Percentiles rank a stretch among this genome's conserved stretches.
Evolutionary conservation across 139 green algal genomes (phyloP).

Genomic region (Micromonas pusilla): DNA sequence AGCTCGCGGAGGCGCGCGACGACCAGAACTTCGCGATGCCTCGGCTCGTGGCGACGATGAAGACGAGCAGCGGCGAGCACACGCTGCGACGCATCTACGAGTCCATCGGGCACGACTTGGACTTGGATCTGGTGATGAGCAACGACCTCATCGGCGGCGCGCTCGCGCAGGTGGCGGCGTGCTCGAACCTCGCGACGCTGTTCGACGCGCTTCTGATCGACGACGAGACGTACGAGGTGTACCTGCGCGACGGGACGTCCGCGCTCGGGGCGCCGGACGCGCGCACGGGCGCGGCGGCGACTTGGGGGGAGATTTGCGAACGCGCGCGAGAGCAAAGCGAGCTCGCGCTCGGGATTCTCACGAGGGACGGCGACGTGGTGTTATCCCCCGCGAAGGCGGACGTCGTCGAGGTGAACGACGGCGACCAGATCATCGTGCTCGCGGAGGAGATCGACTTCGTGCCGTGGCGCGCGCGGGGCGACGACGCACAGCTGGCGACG

Average conservation of each 20-base stretch:
- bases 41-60: background rate
- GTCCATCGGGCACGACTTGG: background rate
- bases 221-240: background rate
- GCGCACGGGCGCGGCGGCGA: no score
- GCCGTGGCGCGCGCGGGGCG: no score
- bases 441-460: no score
- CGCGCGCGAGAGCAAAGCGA: background rate
- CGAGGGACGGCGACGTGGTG: background rate
- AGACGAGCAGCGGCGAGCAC: background rate
- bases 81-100: background rate
- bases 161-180: background rate
- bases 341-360: background rate
- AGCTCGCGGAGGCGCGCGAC: no score
- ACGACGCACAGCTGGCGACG: no score
- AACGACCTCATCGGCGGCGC: slow-evolving; percentile 12
- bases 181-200: background rate
- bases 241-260: background rate
- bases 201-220: slow-evolving; percentile 14
- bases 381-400: background rate
- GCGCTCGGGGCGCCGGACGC: no score
- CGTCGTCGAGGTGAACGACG: background rate
- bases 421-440: slow-evolving; percentile 7
- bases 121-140: background rate
- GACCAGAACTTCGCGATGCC: no score
- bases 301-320: background rate